Base-by-base conservation (phyloP, 352 stramenopile genomes). In the Phytopythium sindhum region DNA sequence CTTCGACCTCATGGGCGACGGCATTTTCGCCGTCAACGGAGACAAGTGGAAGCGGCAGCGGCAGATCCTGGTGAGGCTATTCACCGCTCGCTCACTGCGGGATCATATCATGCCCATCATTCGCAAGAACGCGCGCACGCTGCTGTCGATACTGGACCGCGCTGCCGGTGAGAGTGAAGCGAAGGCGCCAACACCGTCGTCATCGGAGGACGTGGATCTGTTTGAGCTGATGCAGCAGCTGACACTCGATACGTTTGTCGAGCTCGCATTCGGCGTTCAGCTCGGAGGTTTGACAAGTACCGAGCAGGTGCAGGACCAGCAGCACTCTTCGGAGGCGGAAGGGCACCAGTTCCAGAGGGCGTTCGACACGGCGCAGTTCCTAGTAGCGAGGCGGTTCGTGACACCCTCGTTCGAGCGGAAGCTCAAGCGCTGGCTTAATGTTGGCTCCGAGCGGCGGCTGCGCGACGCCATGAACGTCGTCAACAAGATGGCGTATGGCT, bases 61-160 rank as follows among this genome's bases (percentile, higher is more conserved):
- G 52, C 86, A 86, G 61, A 78, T 72, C 15, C 75, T 88, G 57
- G 90, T 84, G 33, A 88, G 95, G 53, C 85, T 97, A 26, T 94
- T 95, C 33, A 89, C 78, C 28, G 77, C 71, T 48, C 65, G 63
- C 26, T 60, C 68, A 14, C 61, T 86, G 47, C 69, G 75, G 3
- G 71, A 81, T 14, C 63, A 65, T 42, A 72, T 72, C 60, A 54
- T 56, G 17, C 59, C 64, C 24, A 58, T 71, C 9, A 56, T 71
- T 23, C 64, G 70, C 39, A 64, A 63, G 45, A 64, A 71, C 60
- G 48, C 62, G 19, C 45, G 35, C 21, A 55, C 57, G 21, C 12
- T 70, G 10, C 41, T 65, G 29, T 29, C 47, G 0, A 65, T 65
- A 15, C 24, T 73, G 17, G 42, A 65, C 35, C 15, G 41, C 8